These are phyloP conservation scores for Achaetomiella virescens DNA, from an alignment of 495 filamentous ascomycete genomes.

Conservation along the genomic window DNA sequence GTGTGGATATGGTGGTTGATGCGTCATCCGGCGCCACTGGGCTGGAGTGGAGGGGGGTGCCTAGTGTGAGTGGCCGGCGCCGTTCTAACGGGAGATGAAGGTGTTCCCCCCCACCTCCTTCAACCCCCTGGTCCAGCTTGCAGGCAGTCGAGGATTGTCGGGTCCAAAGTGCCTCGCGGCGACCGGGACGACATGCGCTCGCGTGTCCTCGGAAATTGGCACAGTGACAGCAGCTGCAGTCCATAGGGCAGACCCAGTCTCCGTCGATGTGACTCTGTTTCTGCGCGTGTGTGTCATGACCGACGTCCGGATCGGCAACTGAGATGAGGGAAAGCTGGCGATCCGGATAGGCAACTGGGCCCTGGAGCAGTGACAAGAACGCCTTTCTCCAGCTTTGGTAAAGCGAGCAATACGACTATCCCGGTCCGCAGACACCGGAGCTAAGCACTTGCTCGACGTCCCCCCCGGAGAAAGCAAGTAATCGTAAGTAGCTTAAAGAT, in stretches of 20 bases:
- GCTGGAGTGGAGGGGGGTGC: conserved; percentile 6
- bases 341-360: conserved; percentile 2
- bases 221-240: conserved; percentile 3
- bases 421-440: not conserved
- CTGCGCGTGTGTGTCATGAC: conserved; percentile 1
- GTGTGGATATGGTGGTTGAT: not conserved
- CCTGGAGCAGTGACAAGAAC: not conserved
- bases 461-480: no score
- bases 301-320: conserved; percentile 4
- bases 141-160: not conserved
- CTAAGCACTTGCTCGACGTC: conserved; percentile 1
- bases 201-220: conserved; percentile 2
- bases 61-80: not conserved
- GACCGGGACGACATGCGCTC: conserved; percentile 2
- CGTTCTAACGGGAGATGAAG: conserved; percentile 7
- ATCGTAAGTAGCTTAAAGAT: not conserved
- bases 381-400: not conserved
- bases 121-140: not conserved
- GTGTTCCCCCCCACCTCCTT: not conserved
- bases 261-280: conserved; percentile 19
- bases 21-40: conserved; percentile 6
- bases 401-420: conserved; percentile 17
- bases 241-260: conserved; percentile 11
- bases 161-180: conserved; percentile 2
- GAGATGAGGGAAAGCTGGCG: conserved; percentile 8